Percentiles rank a stretch among this genome's conserved stretches.
Conservation (phyloP, 208 protist genomes). For the Leptomonas pyrrhocoris region DNA sequence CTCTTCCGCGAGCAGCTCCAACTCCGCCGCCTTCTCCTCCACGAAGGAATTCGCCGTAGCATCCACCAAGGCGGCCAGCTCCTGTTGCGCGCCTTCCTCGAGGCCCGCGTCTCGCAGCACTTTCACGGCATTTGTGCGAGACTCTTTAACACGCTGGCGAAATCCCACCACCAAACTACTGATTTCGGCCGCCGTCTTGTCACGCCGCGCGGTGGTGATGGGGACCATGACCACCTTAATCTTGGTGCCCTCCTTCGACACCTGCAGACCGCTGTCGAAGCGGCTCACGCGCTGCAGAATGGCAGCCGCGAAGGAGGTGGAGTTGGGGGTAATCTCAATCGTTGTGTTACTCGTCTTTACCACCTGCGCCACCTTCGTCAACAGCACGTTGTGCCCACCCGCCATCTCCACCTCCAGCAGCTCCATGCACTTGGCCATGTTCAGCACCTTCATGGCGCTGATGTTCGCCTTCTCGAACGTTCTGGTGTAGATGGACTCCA, state of each 20-base stretch:
- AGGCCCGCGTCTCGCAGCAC: conserved; percentile 70
- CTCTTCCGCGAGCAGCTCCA: conserved; percentile 71
- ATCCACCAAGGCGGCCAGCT: conserved; percentile 65
- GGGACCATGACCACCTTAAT: conserved; percentile 71
- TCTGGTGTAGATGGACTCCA: conserved; percentile 63
- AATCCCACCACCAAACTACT: conserved; percentile 47
- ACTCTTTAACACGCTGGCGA: conserved; percentile 59
- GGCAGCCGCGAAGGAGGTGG: conserved; percentile 44
- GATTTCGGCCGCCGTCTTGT: conserved; percentile 68
- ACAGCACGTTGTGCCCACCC: conserved; percentile 60
- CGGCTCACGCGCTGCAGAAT: conserved; percentile 76
- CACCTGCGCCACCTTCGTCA: conserved; percentile 80
- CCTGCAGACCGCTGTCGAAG: conserved; percentile 75
- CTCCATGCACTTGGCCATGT: conserved; percentile 90
- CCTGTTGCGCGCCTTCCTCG: conserved; percentile 59
- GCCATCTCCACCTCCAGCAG: conserved; percentile 73
- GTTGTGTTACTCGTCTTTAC: conserved; percentile 64
- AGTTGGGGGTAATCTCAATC: conserved; percentile 74
- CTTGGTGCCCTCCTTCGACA: conserved; percentile 71
- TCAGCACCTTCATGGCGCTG: conserved; percentile 85
- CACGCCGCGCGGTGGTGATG: conserved; percentile 73
- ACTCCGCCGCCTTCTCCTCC: conserved; percentile 75
- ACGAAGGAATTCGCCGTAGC: conserved; percentile 59
- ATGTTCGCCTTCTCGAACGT: conserved; percentile 77
- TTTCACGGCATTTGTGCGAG: conserved; percentile 59